phyloP scores from a whole-genome alignment of 306 rosid genomes.

The Trifolium repens region DNA sequence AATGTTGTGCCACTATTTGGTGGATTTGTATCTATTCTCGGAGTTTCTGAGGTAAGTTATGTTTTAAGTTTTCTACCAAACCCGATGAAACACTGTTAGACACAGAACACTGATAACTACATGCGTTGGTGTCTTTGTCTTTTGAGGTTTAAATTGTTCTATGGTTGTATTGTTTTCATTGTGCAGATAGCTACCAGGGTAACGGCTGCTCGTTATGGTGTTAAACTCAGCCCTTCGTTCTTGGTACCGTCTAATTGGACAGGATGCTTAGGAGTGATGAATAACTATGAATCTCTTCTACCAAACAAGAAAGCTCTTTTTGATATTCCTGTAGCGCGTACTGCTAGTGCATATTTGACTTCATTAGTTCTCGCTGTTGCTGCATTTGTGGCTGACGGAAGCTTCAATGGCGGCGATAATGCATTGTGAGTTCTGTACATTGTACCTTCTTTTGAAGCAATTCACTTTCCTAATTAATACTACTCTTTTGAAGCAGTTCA shows the following conservation, averaged over 20 bases:
- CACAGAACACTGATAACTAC: background rate
- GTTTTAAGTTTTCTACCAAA: slow-evolving; percentile 1
- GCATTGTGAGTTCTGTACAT: slow-evolving; percentile 65
- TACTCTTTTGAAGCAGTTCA: background rate
- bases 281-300: slow-evolving; percentile 84
- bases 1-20: slow-evolving; percentile 85
- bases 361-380: slow-evolving; percentile 76
- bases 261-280: slow-evolving; percentile 93
- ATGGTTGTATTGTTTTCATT: slow-evolving; percentile 30
- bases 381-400: slow-evolving; percentile 88
- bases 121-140: background rate
- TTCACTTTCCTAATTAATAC: background rate
- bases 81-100: background rate
- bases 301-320: slow-evolving; percentile 87
- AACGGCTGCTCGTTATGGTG: slow-evolving; percentile 82
- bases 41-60: slow-evolving; percentile 86
- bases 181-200: slow-evolving; percentile 86
- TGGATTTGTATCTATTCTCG: slow-evolving; percentile 79
- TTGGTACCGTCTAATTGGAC: slow-evolving; percentile 96
- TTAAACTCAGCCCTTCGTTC: slow-evolving; percentile 92
- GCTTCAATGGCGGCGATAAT: slow-evolving; percentile 94
- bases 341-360: slow-evolving; percentile 85
- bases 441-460: slow-evolving; percentile 3
- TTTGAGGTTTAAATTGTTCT: slow-evolving; percentile 23
- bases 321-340: slow-evolving; percentile 89